phyloP scores from a whole-genome alignment of 192 early-diverging fungal species.

The Coemansia sp. region DNA sequence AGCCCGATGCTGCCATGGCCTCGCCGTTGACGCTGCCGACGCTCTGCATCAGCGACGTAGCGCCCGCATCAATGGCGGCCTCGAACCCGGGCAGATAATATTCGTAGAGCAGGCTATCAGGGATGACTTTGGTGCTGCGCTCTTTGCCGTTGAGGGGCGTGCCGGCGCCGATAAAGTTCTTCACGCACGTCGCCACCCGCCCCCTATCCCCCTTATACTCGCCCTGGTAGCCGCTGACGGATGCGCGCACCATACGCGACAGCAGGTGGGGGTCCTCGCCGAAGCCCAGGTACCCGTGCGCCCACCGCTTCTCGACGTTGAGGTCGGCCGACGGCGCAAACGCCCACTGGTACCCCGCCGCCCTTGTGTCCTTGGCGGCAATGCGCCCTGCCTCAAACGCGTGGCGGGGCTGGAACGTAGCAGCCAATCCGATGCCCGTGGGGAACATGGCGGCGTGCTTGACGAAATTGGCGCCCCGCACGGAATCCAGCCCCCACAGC shows the following conservation, averaged over 20 bases:
- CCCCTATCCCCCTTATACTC: constrained; percentile 63
- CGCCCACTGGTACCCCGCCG: constrained; percentile 58
- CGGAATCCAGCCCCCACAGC: constrained; percentile 60
- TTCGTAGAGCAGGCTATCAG: constrained; percentile 51
- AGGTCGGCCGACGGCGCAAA: constrained; percentile 59
- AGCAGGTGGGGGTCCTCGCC: constrained; percentile 60
- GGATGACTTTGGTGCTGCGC: not conserved
- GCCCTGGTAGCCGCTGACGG: constrained; percentile 62
- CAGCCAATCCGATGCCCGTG: constrained; percentile 55
- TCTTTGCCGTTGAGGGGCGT: not conserved
- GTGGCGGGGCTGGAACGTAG: constrained; percentile 56
- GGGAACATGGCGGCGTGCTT: constrained; percentile 61
- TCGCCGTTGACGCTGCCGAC: constrained; percentile 59
- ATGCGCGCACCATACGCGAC: constrained; percentile 49
- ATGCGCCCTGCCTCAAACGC: constrained; percentile 60
- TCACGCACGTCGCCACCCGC: constrained; percentile 61
- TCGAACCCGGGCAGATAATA: constrained; percentile 62
- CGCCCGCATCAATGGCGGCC: constrained; percentile 57
- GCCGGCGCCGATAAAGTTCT: constrained; percentile 57
- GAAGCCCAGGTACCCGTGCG: constrained; percentile 42
- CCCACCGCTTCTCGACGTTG: constrained; percentile 54
- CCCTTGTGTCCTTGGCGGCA: constrained; percentile 60
- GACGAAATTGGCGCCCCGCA: constrained; percentile 59
- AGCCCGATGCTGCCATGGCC: constrained; percentile 54
- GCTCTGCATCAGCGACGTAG: constrained; percentile 58